Conservation (phyloP, 2,329 filamentous ascomycete species). For the Rugonectria rugulosa region DNA sequence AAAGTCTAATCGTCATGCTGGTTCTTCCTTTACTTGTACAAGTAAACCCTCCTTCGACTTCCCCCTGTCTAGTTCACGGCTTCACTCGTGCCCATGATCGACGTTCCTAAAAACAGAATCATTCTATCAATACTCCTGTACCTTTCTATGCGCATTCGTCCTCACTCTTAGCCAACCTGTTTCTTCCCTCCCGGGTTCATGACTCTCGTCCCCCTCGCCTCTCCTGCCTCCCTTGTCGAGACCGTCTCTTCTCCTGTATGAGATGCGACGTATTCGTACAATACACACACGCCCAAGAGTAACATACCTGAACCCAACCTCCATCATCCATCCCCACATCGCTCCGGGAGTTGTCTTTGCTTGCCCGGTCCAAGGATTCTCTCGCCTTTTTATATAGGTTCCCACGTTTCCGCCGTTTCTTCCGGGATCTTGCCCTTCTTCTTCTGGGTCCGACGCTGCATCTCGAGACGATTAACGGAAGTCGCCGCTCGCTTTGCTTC, state of each 20-base stretch:
- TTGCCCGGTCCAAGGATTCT: conserved; percentile 30
- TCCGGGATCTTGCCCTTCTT: conserved; percentile 14
- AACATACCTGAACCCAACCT: conserved; percentile 17
- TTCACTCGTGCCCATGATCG: conserved; percentile 19
- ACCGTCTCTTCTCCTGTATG: conserved; percentile 30
- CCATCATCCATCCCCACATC: conserved; percentile 31
- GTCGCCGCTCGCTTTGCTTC: background rate
- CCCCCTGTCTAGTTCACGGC: background rate
- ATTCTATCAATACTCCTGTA: conserved; percentile 1
- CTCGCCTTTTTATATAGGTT: conserved; percentile 27
- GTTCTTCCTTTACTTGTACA: no score
- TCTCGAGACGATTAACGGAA: conserved; percentile 18
- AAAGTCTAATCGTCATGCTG: background rate
- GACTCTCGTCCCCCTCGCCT: no score
- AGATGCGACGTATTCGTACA: no score
- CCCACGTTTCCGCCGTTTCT: conserved; percentile 29
- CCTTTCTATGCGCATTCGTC: background rate
- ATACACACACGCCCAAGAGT: conserved; percentile 26
- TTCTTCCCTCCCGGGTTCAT: no score
- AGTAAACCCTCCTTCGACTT: no score
- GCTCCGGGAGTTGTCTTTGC: conserved; percentile 31
- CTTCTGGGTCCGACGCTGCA: conserved; percentile 17
- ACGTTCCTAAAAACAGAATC: conserved; percentile 35
- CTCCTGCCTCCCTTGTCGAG: conserved; percentile 23
- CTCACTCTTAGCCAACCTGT: no score